Percentiles rank a stretch among this genome's conserved stretches.
These are phyloP conservation scores for Diplocarpon mali DNA, from an alignment of 2,329 filamentous ascomycete species.

Conservation along the genomic window DNA sequence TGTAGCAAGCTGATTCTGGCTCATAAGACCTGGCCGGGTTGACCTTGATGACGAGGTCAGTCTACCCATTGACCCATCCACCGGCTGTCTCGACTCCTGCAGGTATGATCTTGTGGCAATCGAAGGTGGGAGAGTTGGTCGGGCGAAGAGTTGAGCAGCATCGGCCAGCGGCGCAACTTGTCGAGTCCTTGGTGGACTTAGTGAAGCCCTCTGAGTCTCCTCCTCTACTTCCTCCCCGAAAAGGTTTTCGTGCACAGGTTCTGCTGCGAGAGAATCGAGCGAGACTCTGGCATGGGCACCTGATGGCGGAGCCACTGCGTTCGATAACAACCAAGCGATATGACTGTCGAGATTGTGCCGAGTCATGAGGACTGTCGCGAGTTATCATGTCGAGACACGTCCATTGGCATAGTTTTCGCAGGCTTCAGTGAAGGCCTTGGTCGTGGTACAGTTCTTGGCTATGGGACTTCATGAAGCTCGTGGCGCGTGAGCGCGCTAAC, in stretches of 20 bases:
- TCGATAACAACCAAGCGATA: slow-evolving; percentile 27
- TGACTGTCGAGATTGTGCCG: slow-evolving; percentile 27
- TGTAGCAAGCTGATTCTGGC: slow-evolving; percentile 24
- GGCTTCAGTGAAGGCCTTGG: background rate
- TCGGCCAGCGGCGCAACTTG: slow-evolving; percentile 13
- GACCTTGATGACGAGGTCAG: slow-evolving; percentile 21
- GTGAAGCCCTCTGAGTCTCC: slow-evolving; percentile 2
- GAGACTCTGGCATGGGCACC: slow-evolving; percentile 8
- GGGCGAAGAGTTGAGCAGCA: slow-evolving; percentile 18
- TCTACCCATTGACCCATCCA: slow-evolving; percentile 23
- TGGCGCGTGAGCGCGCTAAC: slow-evolving; percentile 1
- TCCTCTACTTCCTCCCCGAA: slow-evolving; percentile 10
- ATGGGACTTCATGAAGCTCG: background rate
- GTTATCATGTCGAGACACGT: slow-evolving; percentile 10
- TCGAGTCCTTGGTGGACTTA: slow-evolving; percentile 10
- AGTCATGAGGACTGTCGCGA: slow-evolving; percentile 26
- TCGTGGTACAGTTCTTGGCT: slow-evolving; percentile 7
- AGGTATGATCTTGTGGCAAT: slow-evolving; percentile 10
- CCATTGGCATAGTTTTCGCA: slow-evolving; percentile 19
- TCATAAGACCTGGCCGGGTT: slow-evolving; percentile 20
- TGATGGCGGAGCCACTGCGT: slow-evolving; percentile 20
- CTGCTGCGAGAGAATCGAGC: slow-evolving; percentile 4
- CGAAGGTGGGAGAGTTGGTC: slow-evolving; percentile 17
- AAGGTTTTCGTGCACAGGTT: background rate
- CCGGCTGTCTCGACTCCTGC: slow-evolving; percentile 5